A percentile compares a stretch with the other conserved stretches of the same genome.
phyloP scores from a whole-genome alignment of 371 early-diverging fungal species.

The Syncephalastrum contaminatum region DNA sequence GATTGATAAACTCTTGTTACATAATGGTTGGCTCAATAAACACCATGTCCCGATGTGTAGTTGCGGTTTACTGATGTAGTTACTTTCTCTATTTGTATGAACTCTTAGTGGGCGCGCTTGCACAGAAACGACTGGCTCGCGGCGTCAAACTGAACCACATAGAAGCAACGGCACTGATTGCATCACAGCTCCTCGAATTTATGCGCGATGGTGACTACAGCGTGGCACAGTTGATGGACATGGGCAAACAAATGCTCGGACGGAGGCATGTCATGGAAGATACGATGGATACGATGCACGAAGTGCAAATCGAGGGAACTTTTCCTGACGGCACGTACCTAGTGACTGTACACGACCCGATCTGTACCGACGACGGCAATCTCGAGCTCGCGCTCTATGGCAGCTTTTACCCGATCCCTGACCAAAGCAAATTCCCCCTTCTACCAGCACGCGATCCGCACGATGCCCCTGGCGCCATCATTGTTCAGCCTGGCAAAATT shows the following conservation, averaged over 20 bases:
- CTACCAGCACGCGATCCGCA: slow-evolving; percentile 35
- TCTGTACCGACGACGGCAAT: slow-evolving; percentile 79
- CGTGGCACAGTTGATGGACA: slow-evolving; percentile 84
- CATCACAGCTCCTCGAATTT: slow-evolving; percentile 81
- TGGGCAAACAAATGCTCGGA: slow-evolving; percentile 87
- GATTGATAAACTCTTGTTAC: slow-evolving; percentile 83
- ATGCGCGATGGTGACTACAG: slow-evolving; percentile 86
- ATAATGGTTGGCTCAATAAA: slow-evolving; percentile 48
- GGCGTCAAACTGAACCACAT: slow-evolving; percentile 83
- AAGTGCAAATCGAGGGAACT: slow-evolving; percentile 89
- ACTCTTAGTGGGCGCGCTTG: slow-evolving; percentile 70
- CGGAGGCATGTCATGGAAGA: slow-evolving; percentile 78
- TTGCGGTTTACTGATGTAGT: background rate
- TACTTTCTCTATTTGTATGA: slow-evolving; percentile 1
- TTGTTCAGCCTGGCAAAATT: slow-evolving; percentile 59
- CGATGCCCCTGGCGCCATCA: slow-evolving; percentile 66
- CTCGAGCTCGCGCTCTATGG: slow-evolving; percentile 84
- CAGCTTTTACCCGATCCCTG: slow-evolving; percentile 77
- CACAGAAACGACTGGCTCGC: slow-evolving; percentile 87
- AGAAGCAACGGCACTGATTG: slow-evolving; percentile 86
- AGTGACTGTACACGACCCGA: slow-evolving; percentile 88
- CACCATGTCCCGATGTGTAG: slow-evolving; percentile 38
- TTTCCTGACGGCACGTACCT: slow-evolving; percentile 91
- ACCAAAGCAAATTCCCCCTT: slow-evolving; percentile 52
- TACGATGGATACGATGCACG: slow-evolving; percentile 66